phyloP scores from a whole-genome alignment of 2,329 filamentous ascomycete species.

The Helotiales sp. region DNA sequence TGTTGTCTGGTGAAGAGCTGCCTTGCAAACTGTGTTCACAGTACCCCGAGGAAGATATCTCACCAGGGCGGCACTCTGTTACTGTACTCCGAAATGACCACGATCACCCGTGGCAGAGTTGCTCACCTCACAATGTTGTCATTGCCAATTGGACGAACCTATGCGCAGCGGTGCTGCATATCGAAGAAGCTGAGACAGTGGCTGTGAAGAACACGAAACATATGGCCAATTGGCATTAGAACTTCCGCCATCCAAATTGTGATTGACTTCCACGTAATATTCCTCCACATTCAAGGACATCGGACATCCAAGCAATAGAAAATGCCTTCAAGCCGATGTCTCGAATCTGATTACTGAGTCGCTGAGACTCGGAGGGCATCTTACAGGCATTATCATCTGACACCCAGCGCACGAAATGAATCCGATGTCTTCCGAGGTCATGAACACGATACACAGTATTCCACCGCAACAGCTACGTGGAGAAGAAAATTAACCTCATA shows the following conservation, averaged over 20 bases:
- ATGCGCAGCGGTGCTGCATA: neutral
- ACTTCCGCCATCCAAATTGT: neutral
- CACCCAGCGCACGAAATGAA: neutral
- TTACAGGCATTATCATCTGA: neutral
- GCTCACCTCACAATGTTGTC: neutral
- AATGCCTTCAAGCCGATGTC: neutral
- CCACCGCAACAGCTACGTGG: neutral
- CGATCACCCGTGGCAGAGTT: neutral
- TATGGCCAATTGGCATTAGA: neutral
- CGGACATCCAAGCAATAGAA: neutral
- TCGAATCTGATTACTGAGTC: neutral
- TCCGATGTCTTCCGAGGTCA: neutral
- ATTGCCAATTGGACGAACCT: neutral
- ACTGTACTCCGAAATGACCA: constrained; percentile 2
- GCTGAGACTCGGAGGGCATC: neutral
- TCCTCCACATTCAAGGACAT: neutral
- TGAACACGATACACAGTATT: neutral
- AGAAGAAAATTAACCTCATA: neutral
- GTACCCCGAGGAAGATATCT: neutral
- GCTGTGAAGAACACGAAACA: neutral
- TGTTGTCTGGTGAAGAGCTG: neutral
- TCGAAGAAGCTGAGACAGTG: neutral
- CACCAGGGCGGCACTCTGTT: neutral
- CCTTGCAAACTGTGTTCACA: constrained; percentile 6
- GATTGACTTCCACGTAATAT: neutral